These are phyloP conservation scores for Withania somnifera DNA, from an alignment of 305 asterid genomes.

Conservation along the genomic window DNA sequence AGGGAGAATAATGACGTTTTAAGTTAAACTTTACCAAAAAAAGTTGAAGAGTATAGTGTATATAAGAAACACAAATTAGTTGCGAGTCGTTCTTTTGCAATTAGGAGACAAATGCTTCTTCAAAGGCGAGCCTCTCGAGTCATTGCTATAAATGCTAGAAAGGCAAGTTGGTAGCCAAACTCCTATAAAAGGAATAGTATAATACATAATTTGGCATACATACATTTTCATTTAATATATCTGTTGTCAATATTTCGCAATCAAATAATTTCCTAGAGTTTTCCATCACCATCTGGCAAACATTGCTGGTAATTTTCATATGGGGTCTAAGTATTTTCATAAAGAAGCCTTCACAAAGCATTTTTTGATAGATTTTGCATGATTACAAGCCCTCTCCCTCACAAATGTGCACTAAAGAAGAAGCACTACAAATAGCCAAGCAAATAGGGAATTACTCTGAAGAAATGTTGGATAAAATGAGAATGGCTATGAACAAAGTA, in stretches of 20 bases:
- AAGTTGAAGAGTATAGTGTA: too few relatives aligned
- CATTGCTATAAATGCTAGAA: not conserved
- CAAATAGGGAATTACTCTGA: not conserved
- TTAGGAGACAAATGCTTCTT: too few relatives aligned
- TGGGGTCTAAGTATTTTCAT: not conserved
- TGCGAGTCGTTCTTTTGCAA: too few relatives aligned
- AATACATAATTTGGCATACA: not conserved
- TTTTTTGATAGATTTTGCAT: not conserved
- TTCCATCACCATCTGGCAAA: not conserved
- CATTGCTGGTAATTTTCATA: not conserved
- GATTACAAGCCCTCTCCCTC: not conserved
- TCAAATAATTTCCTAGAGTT: not conserved
- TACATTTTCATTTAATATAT: not conserved
- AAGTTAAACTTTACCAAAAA: too few relatives aligned
- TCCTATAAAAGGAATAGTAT: not conserved
- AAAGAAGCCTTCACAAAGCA: not conserved
- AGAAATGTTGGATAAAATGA: not conserved
- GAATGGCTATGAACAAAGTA: not conserved
- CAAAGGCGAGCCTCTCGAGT: too few relatives aligned
- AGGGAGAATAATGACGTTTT: too few relatives aligned
- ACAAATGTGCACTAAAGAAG: not conserved
- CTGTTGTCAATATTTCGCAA: not conserved
- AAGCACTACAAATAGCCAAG: not conserved
- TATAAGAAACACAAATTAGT: too few relatives aligned
- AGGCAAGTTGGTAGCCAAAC: not conserved